Evolutionary conservation across 139 green algal genomes (phyloP).

Genomic region (Micromonas commoda): DNA sequence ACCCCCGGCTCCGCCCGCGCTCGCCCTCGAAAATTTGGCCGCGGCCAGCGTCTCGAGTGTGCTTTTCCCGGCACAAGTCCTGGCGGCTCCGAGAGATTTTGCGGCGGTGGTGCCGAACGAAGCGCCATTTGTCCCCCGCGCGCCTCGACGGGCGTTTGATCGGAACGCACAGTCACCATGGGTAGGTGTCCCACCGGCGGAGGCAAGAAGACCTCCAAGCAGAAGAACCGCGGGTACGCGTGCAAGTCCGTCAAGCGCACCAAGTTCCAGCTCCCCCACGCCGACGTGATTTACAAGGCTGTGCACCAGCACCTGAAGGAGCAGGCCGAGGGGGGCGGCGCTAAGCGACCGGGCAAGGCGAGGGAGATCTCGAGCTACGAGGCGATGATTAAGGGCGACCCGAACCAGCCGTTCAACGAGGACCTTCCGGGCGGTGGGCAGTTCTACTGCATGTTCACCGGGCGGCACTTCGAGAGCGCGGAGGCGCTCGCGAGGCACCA

Average conservation of each 20-base stretch:
- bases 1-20: no score
- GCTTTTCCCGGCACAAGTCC: no score
- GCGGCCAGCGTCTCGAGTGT: no score
- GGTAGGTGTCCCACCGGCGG: neutral
- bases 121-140: no score
- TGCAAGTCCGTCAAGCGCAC: neutral
- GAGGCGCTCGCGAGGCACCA: slow-evolving; percentile 6
- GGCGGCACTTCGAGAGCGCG: neutral
- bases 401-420: neutral
- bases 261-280: neutral
- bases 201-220: neutral
- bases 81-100: no score
- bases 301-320: neutral
- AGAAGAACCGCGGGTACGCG: neutral
- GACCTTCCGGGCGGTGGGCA: neutral
- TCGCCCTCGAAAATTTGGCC: no score
- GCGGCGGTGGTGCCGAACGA: no score
- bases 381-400: neutral
- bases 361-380: neutral
- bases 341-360: no score
- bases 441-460: neutral
- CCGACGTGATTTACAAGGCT: neutral
- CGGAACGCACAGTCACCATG: neutral
- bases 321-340: no score
- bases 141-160: no score